phyloP scores from a whole-genome alignment of 2,329 filamentous ascomycete species.

The Epichloe brachyelytri region DNA sequence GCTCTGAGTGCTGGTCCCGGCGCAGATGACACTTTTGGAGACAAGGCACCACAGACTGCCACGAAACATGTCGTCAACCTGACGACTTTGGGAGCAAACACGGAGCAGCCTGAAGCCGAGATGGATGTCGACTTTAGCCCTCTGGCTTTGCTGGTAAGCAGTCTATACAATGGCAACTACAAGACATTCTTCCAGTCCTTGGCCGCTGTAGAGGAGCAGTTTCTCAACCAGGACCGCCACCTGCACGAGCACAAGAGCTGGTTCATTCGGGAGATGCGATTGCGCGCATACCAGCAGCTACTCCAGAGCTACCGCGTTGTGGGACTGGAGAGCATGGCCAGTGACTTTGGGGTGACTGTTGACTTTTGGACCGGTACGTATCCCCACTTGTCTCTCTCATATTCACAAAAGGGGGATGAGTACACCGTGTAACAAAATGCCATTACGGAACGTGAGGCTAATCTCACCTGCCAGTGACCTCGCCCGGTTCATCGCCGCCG shows the following conservation, averaged over 20 bases:
- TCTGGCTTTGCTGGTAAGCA: slow-evolving; percentile 76
- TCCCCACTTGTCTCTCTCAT: background rate
- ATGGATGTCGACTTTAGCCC: slow-evolving; percentile 78
- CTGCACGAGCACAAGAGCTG: slow-evolving; percentile 90
- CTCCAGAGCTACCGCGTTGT: slow-evolving; percentile 96
- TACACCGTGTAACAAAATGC: background rate
- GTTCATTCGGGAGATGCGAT: slow-evolving; percentile 97
- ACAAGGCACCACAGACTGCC: slow-evolving; percentile 36
- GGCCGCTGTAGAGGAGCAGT: slow-evolving; percentile 81
- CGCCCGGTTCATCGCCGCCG: slow-evolving; percentile 90
- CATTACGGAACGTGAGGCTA: background rate
- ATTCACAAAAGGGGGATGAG: background rate
- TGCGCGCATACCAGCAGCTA: slow-evolving; percentile 91
- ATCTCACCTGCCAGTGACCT: slow-evolving; percentile 51
- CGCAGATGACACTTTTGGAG: slow-evolving; percentile 63
- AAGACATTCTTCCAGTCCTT: slow-evolving; percentile 85
- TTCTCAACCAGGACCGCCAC: slow-evolving; percentile 88
- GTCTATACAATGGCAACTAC: slow-evolving; percentile 89
- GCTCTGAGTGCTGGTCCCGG: slow-evolving; percentile 70
- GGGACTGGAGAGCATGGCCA: slow-evolving; percentile 92
- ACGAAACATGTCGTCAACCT: slow-evolving; percentile 68
- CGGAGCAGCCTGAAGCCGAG: slow-evolving; percentile 66
- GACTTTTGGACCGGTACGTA: slow-evolving; percentile 87
- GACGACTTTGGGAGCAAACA: slow-evolving; percentile 62
- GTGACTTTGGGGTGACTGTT: slow-evolving; percentile 90